A percentile compares a stretch with the other conserved stretches of the same genome.
phyloP scores from a whole-genome alignment of 352 stramenopile genomes.

The Phytopythium oedochilum region DNA sequence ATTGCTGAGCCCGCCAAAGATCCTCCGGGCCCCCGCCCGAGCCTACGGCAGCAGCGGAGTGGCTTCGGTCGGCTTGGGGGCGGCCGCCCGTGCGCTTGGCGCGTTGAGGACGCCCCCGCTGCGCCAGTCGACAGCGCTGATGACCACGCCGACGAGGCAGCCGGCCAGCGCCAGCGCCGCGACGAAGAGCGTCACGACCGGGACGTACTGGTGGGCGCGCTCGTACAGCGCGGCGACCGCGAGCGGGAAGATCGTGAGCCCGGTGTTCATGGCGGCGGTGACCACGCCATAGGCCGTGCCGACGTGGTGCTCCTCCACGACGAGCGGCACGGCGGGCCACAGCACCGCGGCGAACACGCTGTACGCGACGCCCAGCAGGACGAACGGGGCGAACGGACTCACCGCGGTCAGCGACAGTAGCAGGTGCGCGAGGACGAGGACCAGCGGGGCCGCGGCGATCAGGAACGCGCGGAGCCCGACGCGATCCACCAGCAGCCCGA shows the following conservation, averaged over 20 bases:
- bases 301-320: slow-evolving; percentile 86
- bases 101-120: slow-evolving; percentile 2
- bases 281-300: slow-evolving; percentile 92
- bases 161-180: slow-evolving; percentile 26
- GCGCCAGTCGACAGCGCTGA: slow-evolving; percentile 31
- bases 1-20: neutral
- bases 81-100: neutral
- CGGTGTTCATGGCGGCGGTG: slow-evolving; percentile 88
- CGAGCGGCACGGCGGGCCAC: slow-evolving; percentile 90
- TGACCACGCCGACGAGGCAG: slow-evolving; percentile 25
- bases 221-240: slow-evolving; percentile 42
- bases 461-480: slow-evolving; percentile 83
- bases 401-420: slow-evolving; percentile 73
- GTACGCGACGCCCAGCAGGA: slow-evolving; percentile 91
- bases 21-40: neutral
- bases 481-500: slow-evolving; percentile 89
- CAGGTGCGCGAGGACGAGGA: slow-evolving; percentile 81
- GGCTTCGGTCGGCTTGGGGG: neutral
- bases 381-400: slow-evolving; percentile 77
- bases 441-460: slow-evolving; percentile 60
- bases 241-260: slow-evolving; percentile 59
- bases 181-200: slow-evolving; percentile 60
- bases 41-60: slow-evolving; percentile 3
- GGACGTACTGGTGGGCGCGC: slow-evolving; percentile 31
- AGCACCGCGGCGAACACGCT: slow-evolving; percentile 90